Evolutionary conservation across 805 yeast species (phyloP), one percentile per base, ranked within the genome.

Genomic region (Starmerella ratchasimensis): DNA sequence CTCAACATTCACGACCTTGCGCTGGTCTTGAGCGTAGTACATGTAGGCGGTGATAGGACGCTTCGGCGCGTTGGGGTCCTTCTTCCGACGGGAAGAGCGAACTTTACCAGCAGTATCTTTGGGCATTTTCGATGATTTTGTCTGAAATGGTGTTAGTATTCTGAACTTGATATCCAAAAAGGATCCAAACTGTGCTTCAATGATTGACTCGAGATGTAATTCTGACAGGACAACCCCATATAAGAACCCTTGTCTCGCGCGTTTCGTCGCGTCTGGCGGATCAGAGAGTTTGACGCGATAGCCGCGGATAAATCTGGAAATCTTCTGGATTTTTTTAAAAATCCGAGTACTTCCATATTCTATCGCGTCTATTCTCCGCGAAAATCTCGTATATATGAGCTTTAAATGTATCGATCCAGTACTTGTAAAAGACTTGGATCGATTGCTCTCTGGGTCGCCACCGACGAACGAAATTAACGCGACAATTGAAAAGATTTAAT

Each of bases 21-120:
- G 86, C 72, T 81, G 80, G 58, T 84, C 96, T 61, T 83, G 84
- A 54, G 98, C 97, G 59, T 86, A 90, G 74, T 82, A 88, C 97
- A 90, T 86, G 76, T 88, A 90, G 34, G 97, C 95, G 44, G 96
- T 83, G 60, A 90, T 68, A 19, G 96, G 83, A 66, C 97, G 82
- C 82, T 90, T 90, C 63, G 98, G 98, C 49, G 98, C 98, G 64
- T 88, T 86, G 68, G 98, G 54, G 42, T 51, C 55, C 52, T 51
- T 49, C 53, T 52, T 51, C 45, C 48, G 45, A 39, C 52, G 50
- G 42, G 48, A 45, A 33, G 41, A 39, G n/a, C n/a, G n/a, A 29
- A 46, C 37, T 30, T 44, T 42, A 35, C 45, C 36, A 31, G 45
- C 36, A n/a, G 43, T 34, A 8, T 44, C 50, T 38, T 49, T 50